Percentiles rank a stretch among this genome's conserved stretches.
phyloP scores from a whole-genome alignment of 257 asterid genomes.

The Nemophila menziesii region DNA sequence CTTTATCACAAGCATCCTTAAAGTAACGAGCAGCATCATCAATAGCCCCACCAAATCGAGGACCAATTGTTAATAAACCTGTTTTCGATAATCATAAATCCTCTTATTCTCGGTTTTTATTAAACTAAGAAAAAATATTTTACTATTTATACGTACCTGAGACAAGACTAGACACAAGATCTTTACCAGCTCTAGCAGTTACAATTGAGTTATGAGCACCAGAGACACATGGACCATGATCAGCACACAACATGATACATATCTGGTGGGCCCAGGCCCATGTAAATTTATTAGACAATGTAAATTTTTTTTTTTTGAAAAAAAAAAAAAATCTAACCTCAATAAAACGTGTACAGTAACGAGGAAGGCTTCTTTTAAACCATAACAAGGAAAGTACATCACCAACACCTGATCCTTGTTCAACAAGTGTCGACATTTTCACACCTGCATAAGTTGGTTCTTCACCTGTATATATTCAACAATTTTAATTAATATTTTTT shows the following conservation, averaged over 20 bases:
- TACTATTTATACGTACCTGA: slow-evolving; percentile 47
- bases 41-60: slow-evolving; percentile 98
- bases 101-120: neutral
- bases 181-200: slow-evolving; percentile 99
- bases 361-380: slow-evolving; percentile 99
- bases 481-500: too few species aligned
- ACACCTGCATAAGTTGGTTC: slow-evolving; percentile 96
- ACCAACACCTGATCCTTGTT: slow-evolving; percentile 95
- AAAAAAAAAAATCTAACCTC: slow-evolving; percentile 46
- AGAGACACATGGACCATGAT: slow-evolving; percentile 99
- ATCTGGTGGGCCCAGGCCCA: slow-evolving; percentile 34
- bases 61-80: slow-evolving; percentile 97
- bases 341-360: slow-evolving; percentile 85
- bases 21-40: slow-evolving; percentile 99
- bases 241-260: slow-evolving; percentile 96
- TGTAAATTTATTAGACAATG: neutral
- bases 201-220: slow-evolving; percentile 99
- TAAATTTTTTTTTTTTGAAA: too few species aligned
- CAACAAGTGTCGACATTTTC: slow-evolving; percentile 94
- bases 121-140: neutral
- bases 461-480: slow-evolving; percentile 53
- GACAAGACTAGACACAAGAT: slow-evolving; percentile 92
- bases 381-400: slow-evolving; percentile 93
- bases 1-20: slow-evolving; percentile 96
- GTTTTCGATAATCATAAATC: slow-evolving; percentile 16